phyloP scores from a whole-genome alignment of 192 early-diverging fungal genomes.

The Linnemannia schmuckeri region DNA sequence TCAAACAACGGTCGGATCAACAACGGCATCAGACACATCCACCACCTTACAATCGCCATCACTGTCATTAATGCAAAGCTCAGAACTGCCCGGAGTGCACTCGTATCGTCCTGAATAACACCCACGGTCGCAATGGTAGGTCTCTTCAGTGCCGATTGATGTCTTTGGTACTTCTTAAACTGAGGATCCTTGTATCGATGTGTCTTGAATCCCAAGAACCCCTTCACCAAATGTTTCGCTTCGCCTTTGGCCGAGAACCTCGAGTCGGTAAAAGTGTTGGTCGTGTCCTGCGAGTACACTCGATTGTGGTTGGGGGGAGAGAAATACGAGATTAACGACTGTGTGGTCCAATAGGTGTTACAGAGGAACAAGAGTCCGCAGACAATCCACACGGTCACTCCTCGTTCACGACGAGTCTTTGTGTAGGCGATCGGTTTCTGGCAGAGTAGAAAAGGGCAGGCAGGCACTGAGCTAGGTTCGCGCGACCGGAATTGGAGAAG shows the following conservation, averaged over 20 bases:
- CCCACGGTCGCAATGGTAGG: conserved; percentile 50
- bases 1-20: conserved; percentile 35
- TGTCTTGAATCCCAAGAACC: conserved; percentile 45
- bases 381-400: conserved; percentile 47
- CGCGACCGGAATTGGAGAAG: conserved; percentile 41
- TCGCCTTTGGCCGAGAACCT: conserved; percentile 26
- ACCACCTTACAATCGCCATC: conserved; percentile 46
- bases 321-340: conserved; percentile 33
- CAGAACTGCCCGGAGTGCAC: conserved; percentile 9
- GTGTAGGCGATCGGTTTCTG: conserved; percentile 42
- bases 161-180: conserved; percentile 12
- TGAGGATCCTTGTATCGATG: conserved; percentile 36
- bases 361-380: conserved; percentile 51
- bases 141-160: conserved; percentile 11
- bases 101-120: conserved; percentile 41
- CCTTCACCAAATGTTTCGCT: conserved; percentile 38
- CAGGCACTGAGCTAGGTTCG: conserved; percentile 39
- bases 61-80: conserved; percentile 26
- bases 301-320: conserved; percentile 7
- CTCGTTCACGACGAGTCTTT: conserved; percentile 46
- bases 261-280: background rate
- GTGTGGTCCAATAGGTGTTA: conserved; percentile 54
- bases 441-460: conserved; percentile 40
- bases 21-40: conserved; percentile 35
- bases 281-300: conserved; percentile 1